Evolutionary conservation across 1,284 basidiomycete species (phyloP).

Genomic region (Ustilago sp.): DNA sequence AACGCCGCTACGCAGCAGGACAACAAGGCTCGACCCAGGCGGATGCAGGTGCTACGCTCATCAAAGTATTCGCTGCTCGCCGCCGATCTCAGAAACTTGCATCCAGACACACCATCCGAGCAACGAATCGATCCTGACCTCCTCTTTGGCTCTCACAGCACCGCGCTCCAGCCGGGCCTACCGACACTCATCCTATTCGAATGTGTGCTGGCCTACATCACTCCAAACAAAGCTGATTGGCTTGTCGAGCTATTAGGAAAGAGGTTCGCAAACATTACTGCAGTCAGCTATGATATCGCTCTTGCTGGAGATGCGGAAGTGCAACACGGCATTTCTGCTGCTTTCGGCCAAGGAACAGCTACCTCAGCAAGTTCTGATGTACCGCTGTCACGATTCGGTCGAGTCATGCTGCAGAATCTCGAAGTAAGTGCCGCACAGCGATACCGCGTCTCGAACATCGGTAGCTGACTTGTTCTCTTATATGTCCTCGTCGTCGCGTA

Average conservation of each 20-base stretch:
- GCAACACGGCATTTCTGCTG: background rate
- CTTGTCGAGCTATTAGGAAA: constrained; percentile 40
- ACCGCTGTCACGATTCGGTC: constrained; percentile 53
- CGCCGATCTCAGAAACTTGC: constrained; percentile 30
- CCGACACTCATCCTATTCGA: constrained; percentile 67
- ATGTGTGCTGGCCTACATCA: constrained; percentile 66
- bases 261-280: constrained; percentile 19
- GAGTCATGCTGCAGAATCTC: constrained; percentile 68
- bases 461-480: background rate
- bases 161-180: constrained; percentile 20
- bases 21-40: background rate
- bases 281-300: constrained; percentile 66
- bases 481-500: background rate
- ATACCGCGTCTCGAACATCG: background rate
- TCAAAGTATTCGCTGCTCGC: constrained; percentile 40
- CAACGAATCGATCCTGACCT: constrained; percentile 15
- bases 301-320: constrained; percentile 50
- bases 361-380: background rate
- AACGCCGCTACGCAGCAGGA: background rate
- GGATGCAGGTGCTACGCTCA: constrained; percentile 18
- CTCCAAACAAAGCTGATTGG: constrained; percentile 38
- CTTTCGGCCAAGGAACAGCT: background rate
- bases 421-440: constrained; percentile 32
- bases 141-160: constrained; percentile 23
- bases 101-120: constrained; percentile 15